Evolutionary conservation across 2,329 filamentous ascomycete species (phyloP), one percentile per base, ranked within the genome.

Genomic region (Aspergillus hiratsukae): DNA sequence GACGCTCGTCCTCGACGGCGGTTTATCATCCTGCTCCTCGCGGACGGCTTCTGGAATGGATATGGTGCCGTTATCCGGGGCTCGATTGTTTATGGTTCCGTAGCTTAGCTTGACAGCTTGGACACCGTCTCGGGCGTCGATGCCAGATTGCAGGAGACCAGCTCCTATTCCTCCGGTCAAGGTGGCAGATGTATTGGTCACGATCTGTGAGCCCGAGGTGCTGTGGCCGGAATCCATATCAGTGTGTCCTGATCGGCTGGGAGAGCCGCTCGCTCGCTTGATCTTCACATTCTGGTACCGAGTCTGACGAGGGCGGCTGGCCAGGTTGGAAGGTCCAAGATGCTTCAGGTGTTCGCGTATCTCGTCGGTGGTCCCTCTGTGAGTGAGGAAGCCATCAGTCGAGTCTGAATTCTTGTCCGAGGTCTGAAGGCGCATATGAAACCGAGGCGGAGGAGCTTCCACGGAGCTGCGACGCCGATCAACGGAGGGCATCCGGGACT

Each of bases 231-330:
- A 70, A 25, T 71, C 70, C 10, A 66, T 43, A 31, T 72, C 69
- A 2, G 68, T 76, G 61, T 74, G 48, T 69, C 69, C 58, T 56
- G 70, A 68, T 60, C 72, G 54, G 56, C 62, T 62, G n/a, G 70
- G 67, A 27, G 70, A 69, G 54, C 58, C 61, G 64, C 74, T 65
- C 14, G 78, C 82, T 14, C 83, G 84, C 69, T 87, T 87, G 70
- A 87, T 87, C 70, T 87, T 87, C 59, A 87, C 84, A 9, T 79
- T 80, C 56, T 80, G 80, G 69, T 83, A 86, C 37, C 84, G 82
- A 6, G 85, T 87, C 37, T 80, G 72, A 53, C 83, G 82, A 2
- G 85, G 85, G 45, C 80, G 76, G 59, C 78, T 84, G 21, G 85
- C 85, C 17, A 81, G 75, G 62, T 87, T 87, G 19, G 83, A 86